A percentile compares a stretch with the other conserved stretches of the same genome.
Evolutionary conservation across 371 early-diverging fungal genomes (phyloP).

Genomic region (Apophysomyces trapeziformis): DNA sequence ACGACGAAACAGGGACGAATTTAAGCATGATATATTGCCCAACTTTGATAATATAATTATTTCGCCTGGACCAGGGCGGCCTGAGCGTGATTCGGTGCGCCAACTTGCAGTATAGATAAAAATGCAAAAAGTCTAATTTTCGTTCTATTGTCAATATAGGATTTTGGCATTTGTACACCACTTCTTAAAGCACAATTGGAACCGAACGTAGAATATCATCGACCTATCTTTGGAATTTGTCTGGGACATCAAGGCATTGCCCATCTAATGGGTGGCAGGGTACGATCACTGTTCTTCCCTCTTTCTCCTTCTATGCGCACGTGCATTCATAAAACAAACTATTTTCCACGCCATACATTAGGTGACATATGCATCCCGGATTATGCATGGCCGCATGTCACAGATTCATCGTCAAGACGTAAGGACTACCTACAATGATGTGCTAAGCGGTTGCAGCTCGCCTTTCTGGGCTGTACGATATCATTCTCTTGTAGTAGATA

Average conservation of each 20-base stretch:
- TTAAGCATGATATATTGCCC: conserved; percentile 69
- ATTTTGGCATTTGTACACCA: conserved; percentile 82
- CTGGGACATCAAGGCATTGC: conserved; percentile 97
- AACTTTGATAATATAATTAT: conserved; percentile 88
- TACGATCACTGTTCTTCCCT: conserved; percentile 26
- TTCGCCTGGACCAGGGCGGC: conserved; percentile 93
- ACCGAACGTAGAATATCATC: conserved; percentile 25
- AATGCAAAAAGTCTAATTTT: conserved; percentile 9
- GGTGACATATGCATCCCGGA: conserved; percentile 69
- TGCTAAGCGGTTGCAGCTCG: conserved; percentile 68
- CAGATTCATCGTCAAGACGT: conserved; percentile 45
- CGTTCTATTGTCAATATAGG: conserved; percentile 48
- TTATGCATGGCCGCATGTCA: conserved; percentile 89
- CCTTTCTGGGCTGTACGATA: conserved; percentile 87
- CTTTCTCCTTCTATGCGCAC: too few relatives aligned
- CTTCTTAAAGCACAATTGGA: conserved; percentile 61
- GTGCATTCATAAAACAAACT: neutral
- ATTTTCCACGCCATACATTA: conserved; percentile 13
- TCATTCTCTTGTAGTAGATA: conserved; percentile 85
- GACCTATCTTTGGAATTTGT: conserved; percentile 97
- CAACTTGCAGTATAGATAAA: conserved; percentile 12
- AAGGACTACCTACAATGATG: conserved; percentile 23
- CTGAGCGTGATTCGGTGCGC: conserved; percentile 47
- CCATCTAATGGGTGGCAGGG: conserved; percentile 78
- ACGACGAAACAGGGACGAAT: conserved; percentile 49